phyloP scores from a whole-genome alignment of 106 monocot genomes.

The Iris macrosiphon region DNA sequence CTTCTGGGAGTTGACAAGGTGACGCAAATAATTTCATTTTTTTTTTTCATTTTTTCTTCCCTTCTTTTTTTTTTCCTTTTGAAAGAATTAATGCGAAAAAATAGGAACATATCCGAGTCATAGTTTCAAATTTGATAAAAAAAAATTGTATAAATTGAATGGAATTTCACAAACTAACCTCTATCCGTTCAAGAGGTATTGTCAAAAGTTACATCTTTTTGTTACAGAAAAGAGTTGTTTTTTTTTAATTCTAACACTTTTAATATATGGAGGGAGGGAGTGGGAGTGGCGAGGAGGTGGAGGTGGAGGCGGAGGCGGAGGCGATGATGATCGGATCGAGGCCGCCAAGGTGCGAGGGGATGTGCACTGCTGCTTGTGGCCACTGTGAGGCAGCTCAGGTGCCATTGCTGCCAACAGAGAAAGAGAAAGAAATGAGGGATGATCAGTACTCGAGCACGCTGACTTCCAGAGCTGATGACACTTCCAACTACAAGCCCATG shows the following conservation, averaged over 20 bases:
- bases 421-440: not conserved
- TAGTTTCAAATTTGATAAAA: not conserved
- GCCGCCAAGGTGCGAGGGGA: slow-evolving; percentile 12
- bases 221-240: too few relatives aligned
- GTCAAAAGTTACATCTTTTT: too few relatives aligned
- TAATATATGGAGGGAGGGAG: not conserved
- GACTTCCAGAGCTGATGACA: slow-evolving; percentile 10
- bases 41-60: not conserved
- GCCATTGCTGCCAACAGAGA: slow-evolving; percentile 10
- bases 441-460: not conserved
- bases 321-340: slow-evolving; percentile 21
- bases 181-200: too few relatives aligned
- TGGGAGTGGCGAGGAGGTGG: not conserved
- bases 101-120: too few relatives aligned
- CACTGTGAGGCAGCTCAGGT: slow-evolving; percentile 24
- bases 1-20: slow-evolving; percentile 1
- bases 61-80: not conserved
- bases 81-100: too few relatives aligned
- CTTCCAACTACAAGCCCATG: slow-evolving; percentile 21
- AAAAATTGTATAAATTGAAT: too few relatives aligned
- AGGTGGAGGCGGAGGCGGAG: not conserved
- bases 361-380: slow-evolving; percentile 11
- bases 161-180: too few relatives aligned
- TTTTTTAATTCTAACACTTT: too few relatives aligned
- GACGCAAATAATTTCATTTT: too few relatives aligned